Base-by-base conservation (phyloP, 192 early-diverging fungal species). In the Entomortierella parvispora region DNA sequence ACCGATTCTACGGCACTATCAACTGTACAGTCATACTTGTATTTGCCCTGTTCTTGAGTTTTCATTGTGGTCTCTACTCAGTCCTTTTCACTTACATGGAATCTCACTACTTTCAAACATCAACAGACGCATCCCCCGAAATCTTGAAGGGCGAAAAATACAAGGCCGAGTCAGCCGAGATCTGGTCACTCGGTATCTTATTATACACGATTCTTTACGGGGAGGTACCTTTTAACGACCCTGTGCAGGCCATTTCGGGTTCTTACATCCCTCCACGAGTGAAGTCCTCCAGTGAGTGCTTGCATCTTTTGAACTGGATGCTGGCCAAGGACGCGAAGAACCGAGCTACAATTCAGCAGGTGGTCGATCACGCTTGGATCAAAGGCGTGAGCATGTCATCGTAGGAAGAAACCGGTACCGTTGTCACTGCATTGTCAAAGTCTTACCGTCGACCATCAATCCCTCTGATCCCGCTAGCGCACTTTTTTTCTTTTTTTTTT, bases 141-240 rank as follows among this genome's bases (percentile, higher is more conserved):
- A 88, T 92, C 37, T 65, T 93, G 6, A 66, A 61, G 54, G 86
- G 85, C 6, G 68, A 85, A 44, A 75, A 79, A 46, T 93, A 92
- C 75, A 71, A 75, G 20, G 92, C 89, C n/a, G 84, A 83, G 48
- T 82, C 85, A 17, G 83, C 86, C n/a, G 92, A 93, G 57, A 83
- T 93, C 43, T 93, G 92, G 92, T 86, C 89, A 1, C 53, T 93
- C 20, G 92, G 92, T n/a, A 81, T 91, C 23, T 68, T 92, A 11
- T 65, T 92, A 28, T 87, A 86, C 56, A 83, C 81, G 14, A 65
- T 87, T 47, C 71, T 89, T 12, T 84, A 80, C 54, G 87, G 88
- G 23, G 87, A 89, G 59, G 80, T 83, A 12, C 89, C 90, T n/a
- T 91, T 90, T 68, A 74, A 68, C 28, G 82, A 86, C 45, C 72